Percentiles rank a stretch among this genome's conserved stretches.
These are phyloP conservation scores for Ilyonectria sp. DNA, from an alignment of 2,329 filamentous ascomycete species.

Conservation along the genomic window DNA sequence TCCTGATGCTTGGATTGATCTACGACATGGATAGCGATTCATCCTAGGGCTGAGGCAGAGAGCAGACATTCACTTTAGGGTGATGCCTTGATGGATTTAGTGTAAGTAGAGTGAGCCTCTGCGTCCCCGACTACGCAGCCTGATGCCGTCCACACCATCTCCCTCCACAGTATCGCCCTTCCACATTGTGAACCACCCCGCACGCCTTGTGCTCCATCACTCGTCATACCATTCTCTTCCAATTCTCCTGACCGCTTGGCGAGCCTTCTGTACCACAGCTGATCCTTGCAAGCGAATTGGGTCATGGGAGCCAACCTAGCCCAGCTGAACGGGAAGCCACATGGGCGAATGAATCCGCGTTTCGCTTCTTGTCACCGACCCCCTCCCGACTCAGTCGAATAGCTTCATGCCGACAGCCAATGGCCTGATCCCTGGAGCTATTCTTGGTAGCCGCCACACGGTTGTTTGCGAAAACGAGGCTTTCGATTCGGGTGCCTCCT, in stretches of 20 bases:
- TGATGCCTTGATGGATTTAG: neutral
- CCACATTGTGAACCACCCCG: conserved; percentile 1
- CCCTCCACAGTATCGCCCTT: neutral
- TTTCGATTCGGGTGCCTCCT: neutral
- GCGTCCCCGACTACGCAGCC: neutral
- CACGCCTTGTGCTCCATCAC: neutral
- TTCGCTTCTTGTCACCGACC: neutral
- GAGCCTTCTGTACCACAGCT: neutral
- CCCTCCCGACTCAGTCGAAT: neutral
- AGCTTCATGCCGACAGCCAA: neutral
- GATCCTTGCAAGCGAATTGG: neutral
- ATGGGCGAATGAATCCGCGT: neutral
- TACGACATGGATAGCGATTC: neutral
- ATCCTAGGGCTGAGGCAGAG: neutral
- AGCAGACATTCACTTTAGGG: neutral
- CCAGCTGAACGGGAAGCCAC: neutral
- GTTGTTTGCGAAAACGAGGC: neutral
- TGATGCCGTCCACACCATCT: neutral
- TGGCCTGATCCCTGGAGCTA: neutral
- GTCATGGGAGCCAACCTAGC: neutral
- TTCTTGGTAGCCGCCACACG: neutral
- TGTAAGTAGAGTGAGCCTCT: neutral
- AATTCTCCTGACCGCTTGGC: neutral
- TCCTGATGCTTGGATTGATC: neutral
- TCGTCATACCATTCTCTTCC: neutral